Base-by-base conservation (phyloP, 768 basidiomycete species). In the Lentinula aciculospora region DNA sequence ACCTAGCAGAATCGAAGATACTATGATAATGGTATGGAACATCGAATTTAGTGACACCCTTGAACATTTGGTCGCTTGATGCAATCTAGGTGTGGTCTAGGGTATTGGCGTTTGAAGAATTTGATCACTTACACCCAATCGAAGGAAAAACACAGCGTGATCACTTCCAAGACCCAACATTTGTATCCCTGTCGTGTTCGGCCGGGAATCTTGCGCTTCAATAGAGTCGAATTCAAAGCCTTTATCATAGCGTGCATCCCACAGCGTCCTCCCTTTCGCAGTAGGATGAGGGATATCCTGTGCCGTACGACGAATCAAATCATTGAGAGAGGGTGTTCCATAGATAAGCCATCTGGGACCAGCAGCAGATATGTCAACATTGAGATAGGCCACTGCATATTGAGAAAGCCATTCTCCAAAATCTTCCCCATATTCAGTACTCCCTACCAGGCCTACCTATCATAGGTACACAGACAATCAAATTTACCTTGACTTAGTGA, bases 381-480 rank as follows among this genome's bases (percentile, higher is more conserved):
- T 97, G 57, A 97, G 72, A 67, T 98, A 98, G 12, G 90, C 81
- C 15, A 91, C 93, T 44, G 86, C 89, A 60, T 94, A 81, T 29
- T 86, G 74, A 40, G 81, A 77, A 36, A 98, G 82, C 84, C 89
- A 96, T 17, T 82, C 77, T 0, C 83, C 67, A 65, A 96, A 98
- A 67, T 98, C 96, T 69, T 98, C 96, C 2, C 86, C 93, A 82
- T 88, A 96, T 71, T 98, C 96, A 4, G 92, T 95, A 65, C 86
- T 89, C 25, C 95, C 95, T 34, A 91, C 68, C 44, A 93, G 77
- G 27, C 89, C 90, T 53, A 81, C 80, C 78, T 79, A 54, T n/a
- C n/a, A n/a, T n/a, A n/a, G n/a, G n/a, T n/a, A n/a, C n/a, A 27
- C 3, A 19, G 4, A 23, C n/a, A 7, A 15, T 29, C 4, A 10